Evolutionary conservation across 192 early-diverging fungal genomes (phyloP).

Genomic region (Coemansia sp.): DNA sequence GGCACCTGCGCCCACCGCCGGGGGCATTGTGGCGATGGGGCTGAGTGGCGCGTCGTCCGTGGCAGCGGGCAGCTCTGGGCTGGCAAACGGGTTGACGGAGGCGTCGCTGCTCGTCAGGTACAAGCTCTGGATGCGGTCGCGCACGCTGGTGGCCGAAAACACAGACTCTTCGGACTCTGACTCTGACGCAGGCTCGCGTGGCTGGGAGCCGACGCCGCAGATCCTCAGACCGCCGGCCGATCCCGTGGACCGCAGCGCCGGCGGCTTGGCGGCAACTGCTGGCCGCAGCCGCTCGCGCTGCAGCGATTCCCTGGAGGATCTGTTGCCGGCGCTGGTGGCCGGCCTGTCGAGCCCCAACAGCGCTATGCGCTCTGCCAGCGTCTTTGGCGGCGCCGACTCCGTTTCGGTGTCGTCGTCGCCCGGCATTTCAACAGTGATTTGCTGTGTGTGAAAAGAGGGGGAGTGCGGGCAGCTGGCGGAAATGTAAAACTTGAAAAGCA

Average conservation of each 20-base stretch:
- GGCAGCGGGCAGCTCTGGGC: slow-evolving; percentile 31
- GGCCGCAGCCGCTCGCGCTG: neutral
- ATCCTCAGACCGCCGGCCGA: neutral
- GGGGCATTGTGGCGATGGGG: slow-evolving; percentile 15
- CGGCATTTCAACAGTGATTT: slow-evolving; percentile 11
- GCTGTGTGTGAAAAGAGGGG: neutral
- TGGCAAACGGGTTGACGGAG: slow-evolving; percentile 46
- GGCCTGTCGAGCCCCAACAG: slow-evolving; percentile 37
- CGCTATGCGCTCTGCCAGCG: slow-evolving; percentile 54
- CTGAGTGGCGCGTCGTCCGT: neutral
- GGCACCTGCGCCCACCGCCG: slow-evolving; percentile 13
- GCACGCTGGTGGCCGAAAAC: slow-evolving; percentile 20
- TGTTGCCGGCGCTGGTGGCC: neutral
- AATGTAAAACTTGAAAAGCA: too few relatives aligned
- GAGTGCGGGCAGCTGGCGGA: too few relatives aligned
- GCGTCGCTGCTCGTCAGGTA: slow-evolving; percentile 1
- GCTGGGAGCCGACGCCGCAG: neutral
- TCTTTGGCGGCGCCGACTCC: slow-evolving; percentile 41
- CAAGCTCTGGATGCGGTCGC: slow-evolving; percentile 38
- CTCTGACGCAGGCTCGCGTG: neutral
- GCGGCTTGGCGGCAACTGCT: neutral
- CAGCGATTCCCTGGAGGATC: neutral
- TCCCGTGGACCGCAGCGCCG: neutral
- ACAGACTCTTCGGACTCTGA: slow-evolving; percentile 4
- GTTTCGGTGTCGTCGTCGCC: slow-evolving; percentile 34